A percentile compares a stretch with the other conserved stretches of the same genome.
Evolutionary conservation across 129 eudicot species (phyloP).

Genomic region (Flaveria linearis): DNA sequence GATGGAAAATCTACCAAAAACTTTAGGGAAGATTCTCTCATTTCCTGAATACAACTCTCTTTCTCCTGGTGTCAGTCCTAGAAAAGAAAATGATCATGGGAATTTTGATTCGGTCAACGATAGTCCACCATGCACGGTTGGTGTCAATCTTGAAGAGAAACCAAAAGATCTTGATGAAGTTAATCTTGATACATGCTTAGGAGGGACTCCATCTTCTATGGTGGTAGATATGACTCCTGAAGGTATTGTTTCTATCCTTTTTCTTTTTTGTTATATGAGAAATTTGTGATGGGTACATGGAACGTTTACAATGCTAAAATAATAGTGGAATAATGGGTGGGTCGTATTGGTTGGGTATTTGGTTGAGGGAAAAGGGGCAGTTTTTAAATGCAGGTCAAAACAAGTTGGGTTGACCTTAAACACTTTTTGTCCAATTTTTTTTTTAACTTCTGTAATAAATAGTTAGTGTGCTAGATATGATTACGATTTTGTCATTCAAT

Average conservation of each 20-base stretch:
- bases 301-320: neutral
- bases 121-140: conserved; percentile 1
- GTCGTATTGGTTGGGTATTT: neutral
- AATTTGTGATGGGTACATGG: neutral
- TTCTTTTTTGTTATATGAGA: neutral
- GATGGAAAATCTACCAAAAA: conserved; percentile 48
- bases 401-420: neutral
- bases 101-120: conserved; percentile 25
- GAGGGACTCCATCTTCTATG: conserved; percentile 28
- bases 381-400: neutral
- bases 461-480: conserved; percentile 3
- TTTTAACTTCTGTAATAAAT: neutral
- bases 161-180: conserved; percentile 26
- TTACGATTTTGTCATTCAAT: neutral
- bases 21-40: conserved; percentile 75
- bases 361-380: neutral
- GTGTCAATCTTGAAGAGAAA: conserved; percentile 30
- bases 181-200: conserved; percentile 27
- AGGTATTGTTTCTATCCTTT: conserved; percentile 41
- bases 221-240: conserved; percentile 29
- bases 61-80: conserved; percentile 53
- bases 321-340: neutral
- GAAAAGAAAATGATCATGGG: conserved; percentile 35
- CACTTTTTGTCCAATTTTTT: neutral
- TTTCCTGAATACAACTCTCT: conserved; percentile 46